Evolutionary conservation across 2,329 filamentous ascomycete genomes (phyloP).

Genomic region (Scortechinia acanthostroma): DNA sequence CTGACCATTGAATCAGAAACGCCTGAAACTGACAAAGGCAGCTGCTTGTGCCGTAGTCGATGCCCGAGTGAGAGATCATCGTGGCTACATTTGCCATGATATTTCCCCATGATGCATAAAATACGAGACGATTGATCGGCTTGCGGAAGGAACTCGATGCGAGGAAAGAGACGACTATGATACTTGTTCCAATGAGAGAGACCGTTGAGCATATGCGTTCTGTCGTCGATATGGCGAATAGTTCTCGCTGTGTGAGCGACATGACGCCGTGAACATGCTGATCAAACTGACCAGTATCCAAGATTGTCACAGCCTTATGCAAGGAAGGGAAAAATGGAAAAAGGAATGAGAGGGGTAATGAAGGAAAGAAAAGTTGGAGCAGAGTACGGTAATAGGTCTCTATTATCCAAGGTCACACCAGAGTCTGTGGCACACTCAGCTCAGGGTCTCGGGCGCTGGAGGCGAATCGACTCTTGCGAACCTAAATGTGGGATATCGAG

Average conservation of each 20-base stretch:
- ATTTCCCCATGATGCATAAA: constrained; percentile 79
- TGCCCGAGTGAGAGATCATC: constrained; percentile 59
- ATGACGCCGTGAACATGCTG: neutral
- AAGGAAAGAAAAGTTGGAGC: no score
- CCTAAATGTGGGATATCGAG: no score
- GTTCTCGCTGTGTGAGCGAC: constrained; percentile 20
- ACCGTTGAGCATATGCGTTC: constrained; percentile 66
- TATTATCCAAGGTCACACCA: no score
- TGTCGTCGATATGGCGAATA: constrained; percentile 48
- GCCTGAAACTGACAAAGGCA: constrained; percentile 62
- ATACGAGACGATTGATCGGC: constrained; percentile 79
- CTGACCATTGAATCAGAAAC: constrained; percentile 77
- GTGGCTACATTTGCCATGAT: constrained; percentile 72
- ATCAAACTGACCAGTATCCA: no score
- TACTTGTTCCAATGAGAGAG: constrained; percentile 63
- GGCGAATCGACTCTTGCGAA: no score
- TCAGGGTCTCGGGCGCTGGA: no score
- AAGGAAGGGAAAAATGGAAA: no score
- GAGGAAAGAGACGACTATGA: constrained; percentile 68
- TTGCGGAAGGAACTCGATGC: constrained; percentile 69
- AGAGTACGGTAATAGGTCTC: no score
- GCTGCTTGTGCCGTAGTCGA: constrained; percentile 17
- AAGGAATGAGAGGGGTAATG: no score
- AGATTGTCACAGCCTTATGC: no score
- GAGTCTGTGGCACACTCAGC: no score